Evolutionary conservation across 164 flowering plant genomes (phyloP).

Genomic region (Umbellularia californica): DNA sequence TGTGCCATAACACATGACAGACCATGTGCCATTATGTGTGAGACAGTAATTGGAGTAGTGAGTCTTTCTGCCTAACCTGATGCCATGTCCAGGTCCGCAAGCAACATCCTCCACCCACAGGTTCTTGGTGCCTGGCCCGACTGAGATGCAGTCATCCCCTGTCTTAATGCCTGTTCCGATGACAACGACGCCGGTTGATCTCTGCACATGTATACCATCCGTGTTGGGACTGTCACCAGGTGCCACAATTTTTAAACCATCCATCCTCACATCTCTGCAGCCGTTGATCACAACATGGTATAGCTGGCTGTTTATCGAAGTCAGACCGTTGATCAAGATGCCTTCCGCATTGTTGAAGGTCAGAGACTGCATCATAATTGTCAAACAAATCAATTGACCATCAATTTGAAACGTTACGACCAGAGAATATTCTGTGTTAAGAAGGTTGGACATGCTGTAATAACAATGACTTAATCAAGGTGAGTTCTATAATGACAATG

Average conservation of each 20-base stretch:
- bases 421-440: too few species aligned
- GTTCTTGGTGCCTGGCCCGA: slow-evolving; percentile 29
- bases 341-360: slow-evolving; percentile 12
- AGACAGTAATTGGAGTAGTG: not conserved
- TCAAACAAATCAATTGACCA: too few species aligned
- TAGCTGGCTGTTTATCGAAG: slow-evolving; percentile 27
- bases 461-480: too few species aligned
- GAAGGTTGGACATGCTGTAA: too few species aligned
- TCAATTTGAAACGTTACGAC: too few species aligned
- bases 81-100: slow-evolving; percentile 37
- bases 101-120: slow-evolving; percentile 15
- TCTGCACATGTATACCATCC: slow-evolving; percentile 29
- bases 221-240: slow-evolving; percentile 30
- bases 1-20: not conserved
- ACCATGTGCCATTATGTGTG: not conserved
- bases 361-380: slow-evolving; percentile 12
- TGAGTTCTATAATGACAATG: too few species aligned
- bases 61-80: slow-evolving; percentile 17
- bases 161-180: slow-evolving; percentile 17
- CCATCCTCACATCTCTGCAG: slow-evolving; percentile 17
- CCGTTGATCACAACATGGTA: slow-evolving; percentile 21
- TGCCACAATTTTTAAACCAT: slow-evolving; percentile 19
- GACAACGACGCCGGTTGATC: slow-evolving; percentile 19
- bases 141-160: slow-evolving; percentile 32
- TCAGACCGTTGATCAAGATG: slow-evolving; percentile 22